phyloP scores from a whole-genome alignment of 1,139 yeast species.

The Diutina sp. region DNA sequence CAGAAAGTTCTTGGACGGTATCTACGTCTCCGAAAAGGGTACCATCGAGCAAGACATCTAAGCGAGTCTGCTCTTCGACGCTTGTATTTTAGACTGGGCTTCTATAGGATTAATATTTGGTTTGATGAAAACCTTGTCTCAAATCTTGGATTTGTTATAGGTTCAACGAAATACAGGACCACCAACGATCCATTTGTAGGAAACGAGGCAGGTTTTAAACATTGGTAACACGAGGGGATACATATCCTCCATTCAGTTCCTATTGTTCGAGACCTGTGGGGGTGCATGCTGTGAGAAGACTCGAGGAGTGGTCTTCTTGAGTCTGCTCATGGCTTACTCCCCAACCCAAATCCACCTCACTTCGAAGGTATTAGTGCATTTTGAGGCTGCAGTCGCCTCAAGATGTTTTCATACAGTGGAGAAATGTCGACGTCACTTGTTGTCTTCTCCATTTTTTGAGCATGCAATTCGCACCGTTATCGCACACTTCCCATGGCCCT shows the following conservation, averaged over 20 bases:
- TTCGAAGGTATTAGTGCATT: neutral
- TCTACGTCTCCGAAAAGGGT: slow-evolving; percentile 97
- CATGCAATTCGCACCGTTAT: neutral
- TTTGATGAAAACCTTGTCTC: slow-evolving; percentile 25
- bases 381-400: neutral
- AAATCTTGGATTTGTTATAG: slow-evolving; percentile 38
- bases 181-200: slow-evolving; percentile 34
- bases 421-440: neutral
- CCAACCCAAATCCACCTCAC: neutral
- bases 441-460: neutral
- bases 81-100: slow-evolving; percentile 5
- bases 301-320: neutral
- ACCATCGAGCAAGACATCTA: slow-evolving; percentile 58
- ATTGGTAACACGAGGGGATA: neutral
- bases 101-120: slow-evolving; percentile 13
- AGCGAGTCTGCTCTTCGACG: slow-evolving; percentile 5
- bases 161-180: slow-evolving; percentile 45
- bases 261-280: neutral
- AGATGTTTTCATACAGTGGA: neutral
- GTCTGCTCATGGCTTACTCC: neutral
- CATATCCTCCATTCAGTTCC: neutral
- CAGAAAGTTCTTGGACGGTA: slow-evolving; percentile 99
- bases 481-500: neutral
- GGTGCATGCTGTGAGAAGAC: neutral
- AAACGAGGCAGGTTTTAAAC: neutral